A percentile compares a stretch with the other conserved stretches of the same genome.
phyloP scores from a whole-genome alignment of 768 basidiomycete genomes.

The Tricholoma hemisulphureum region DNA sequence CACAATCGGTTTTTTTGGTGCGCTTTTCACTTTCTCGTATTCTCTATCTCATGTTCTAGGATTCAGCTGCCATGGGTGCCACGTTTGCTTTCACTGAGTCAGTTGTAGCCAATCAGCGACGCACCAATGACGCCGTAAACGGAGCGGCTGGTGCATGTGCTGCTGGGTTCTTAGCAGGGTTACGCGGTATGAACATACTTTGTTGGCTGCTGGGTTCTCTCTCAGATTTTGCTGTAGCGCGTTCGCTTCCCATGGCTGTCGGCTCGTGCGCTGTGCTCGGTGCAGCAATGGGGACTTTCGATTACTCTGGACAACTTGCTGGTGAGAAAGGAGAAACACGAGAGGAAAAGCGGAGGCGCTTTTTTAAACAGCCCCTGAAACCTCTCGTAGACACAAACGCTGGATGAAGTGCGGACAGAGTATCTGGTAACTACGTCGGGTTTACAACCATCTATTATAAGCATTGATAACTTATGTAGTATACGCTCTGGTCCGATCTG shows the following conservation, averaged over 20 bases:
- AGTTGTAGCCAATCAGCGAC: constrained; percentile 74
- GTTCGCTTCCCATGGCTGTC: constrained; percentile 80
- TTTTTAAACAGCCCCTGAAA: constrained; percentile 75
- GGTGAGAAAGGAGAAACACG: constrained; percentile 43
- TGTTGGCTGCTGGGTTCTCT: neutral
- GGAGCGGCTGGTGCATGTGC: constrained; percentile 88
- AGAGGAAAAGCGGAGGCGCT: constrained; percentile 73
- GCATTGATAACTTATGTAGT: neutral
- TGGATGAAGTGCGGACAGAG: constrained; percentile 19
- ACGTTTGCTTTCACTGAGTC: constrained; percentile 84
- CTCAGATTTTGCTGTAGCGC: constrained; percentile 45
- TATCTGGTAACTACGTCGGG: neutral
- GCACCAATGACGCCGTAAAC: constrained; percentile 77
- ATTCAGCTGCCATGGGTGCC: constrained; percentile 82
- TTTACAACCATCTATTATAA: neutral
- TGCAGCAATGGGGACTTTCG: constrained; percentile 76
- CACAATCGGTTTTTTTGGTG: constrained; percentile 91
- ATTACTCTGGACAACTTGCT: constrained; percentile 67
- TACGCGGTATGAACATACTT: constrained; percentile 57
- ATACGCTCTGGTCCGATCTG: neutral
- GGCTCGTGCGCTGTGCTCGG: constrained; percentile 79
- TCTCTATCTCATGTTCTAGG: neutral
- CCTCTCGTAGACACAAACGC: constrained; percentile 34
- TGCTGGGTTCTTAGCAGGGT: constrained; percentile 87
- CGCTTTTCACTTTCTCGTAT: constrained; percentile 24